A percentile compares a stretch with the other conserved stretches of the same genome.
Evolutionary conservation across 1,284 basidiomycete species (phyloP).

Genomic region (Phellinidium pouzarii): DNA sequence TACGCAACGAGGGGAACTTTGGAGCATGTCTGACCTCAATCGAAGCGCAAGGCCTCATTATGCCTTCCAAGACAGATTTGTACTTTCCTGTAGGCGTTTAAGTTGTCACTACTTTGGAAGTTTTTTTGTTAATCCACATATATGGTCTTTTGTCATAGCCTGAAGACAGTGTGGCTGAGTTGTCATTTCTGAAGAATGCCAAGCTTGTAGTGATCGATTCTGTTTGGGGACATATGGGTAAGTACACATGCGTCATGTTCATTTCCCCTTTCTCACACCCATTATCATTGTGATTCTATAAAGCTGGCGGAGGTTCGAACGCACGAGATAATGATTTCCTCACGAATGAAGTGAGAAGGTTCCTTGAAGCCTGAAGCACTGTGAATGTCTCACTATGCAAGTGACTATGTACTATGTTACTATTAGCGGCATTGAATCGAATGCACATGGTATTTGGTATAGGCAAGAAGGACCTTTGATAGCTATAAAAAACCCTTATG

Average conservation of each 20-base stretch:
- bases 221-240: constrained; percentile 53
- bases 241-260: constrained; percentile 16
- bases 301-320: constrained; percentile 40
- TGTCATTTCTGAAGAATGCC: constrained; percentile 36
- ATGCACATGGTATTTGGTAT: too few relatives aligned
- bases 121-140: too few relatives aligned
- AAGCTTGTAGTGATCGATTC: constrained; percentile 46
- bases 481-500: too few relatives aligned
- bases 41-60: constrained; percentile 46
- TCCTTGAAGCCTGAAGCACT: constrained; percentile 23
- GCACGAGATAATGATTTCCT: constrained; percentile 33
- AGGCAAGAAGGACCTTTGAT: too few relatives aligned
- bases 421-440: not conserved
- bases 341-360: constrained; percentile 31
- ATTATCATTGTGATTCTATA: not conserved
- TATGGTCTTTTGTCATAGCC: constrained; percentile 32
- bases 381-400: not conserved
- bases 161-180: constrained; percentile 48
- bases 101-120: not conserved
- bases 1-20: constrained; percentile 39
- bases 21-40: constrained; percentile 36
- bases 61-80: constrained; percentile 54
- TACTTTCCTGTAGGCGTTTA: constrained; percentile 43
- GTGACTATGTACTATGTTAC: not conserved
- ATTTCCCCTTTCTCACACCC: too few relatives aligned